phyloP scores from a whole-genome alignment of 2,329 filamentous ascomycete genomes.

The Xylaria sp. region DNA sequence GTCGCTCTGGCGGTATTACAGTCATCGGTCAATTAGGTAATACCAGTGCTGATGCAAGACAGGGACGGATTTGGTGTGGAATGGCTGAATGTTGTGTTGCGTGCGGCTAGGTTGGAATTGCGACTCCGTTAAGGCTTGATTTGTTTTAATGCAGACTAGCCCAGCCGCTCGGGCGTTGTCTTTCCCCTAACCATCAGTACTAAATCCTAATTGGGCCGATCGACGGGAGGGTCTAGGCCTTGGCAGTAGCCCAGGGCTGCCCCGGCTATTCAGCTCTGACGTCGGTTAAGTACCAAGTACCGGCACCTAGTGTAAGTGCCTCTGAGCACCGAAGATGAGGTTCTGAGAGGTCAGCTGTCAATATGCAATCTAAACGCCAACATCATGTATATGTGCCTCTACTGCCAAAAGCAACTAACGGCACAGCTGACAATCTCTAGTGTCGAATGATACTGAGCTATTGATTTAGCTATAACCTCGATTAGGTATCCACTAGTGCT shows the following conservation, averaged over 20 bases:
- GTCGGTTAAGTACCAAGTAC: conserved; percentile 1
- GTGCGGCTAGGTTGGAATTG: conserved; percentile 34
- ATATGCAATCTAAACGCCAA: too few relatives aligned
- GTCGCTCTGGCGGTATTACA: conserved; percentile 13
- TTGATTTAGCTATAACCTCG: too few relatives aligned
- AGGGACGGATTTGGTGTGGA: not conserved
- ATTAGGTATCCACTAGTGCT: too few relatives aligned
- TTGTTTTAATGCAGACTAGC: conserved; percentile 13
- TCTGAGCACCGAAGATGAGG: too few relatives aligned
- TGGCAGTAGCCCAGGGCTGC: not conserved
- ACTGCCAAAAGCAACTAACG: too few relatives aligned
- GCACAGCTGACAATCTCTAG: too few relatives aligned
- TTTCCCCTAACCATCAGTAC: conserved; percentile 11
- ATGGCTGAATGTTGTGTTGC: conserved; percentile 27
- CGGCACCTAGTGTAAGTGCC: too few relatives aligned
- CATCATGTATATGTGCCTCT: too few relatives aligned
- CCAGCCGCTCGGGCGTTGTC: conserved; percentile 17
- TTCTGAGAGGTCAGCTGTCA: too few relatives aligned
- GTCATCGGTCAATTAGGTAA: conserved; percentile 20
- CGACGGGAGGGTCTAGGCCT: conserved; percentile 15
- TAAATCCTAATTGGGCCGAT: conserved; percentile 13
- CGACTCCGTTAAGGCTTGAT: conserved; percentile 29
- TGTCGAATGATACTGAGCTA: too few relatives aligned
- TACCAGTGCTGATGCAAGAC: conserved; percentile 2
- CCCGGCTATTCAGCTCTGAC: conserved; percentile 18